phyloP scores from a whole-genome alignment of 345 rosid species.

The Citrus sp. region DNA sequence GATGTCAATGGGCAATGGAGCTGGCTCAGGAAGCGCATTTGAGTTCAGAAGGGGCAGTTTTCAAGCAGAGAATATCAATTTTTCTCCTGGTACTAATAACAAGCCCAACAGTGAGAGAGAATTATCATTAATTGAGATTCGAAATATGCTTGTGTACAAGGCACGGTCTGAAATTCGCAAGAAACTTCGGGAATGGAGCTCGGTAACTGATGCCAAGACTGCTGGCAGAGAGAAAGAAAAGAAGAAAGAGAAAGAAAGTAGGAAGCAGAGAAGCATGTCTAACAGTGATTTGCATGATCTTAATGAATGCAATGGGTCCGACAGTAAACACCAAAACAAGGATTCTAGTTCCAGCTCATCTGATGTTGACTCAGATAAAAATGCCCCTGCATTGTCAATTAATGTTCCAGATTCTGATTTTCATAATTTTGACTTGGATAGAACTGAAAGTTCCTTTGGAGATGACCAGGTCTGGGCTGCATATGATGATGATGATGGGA shows the following conservation, averaged over 20 bases:
- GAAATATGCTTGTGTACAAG: conserved; percentile 50
- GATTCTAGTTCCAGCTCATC: conserved; percentile 17
- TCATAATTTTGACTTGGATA: conserved; percentile 80
- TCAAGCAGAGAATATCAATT: conserved; percentile 27
- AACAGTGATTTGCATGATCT: conserved; percentile 20
- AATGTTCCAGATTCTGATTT: conserved; percentile 92
- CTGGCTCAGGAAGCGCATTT: conserved; percentile 24
- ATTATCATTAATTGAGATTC: conserved; percentile 40
- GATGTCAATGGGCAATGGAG: conserved; percentile 29
- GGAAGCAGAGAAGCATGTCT: conserved; percentile 24
- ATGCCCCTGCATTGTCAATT: conserved; percentile 34
- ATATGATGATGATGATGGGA: conserved; percentile 85
- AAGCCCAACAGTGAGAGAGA: conserved; percentile 38
- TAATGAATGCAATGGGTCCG: conserved; percentile 5
- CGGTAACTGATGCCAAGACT: conserved; percentile 21
- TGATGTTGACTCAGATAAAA: conserved; percentile 18
- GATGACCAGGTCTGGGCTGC: conserved; percentile 97
- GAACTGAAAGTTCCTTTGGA: conserved; percentile 64
- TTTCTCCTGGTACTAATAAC: conserved; percentile 28
- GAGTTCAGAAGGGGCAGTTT: conserved; percentile 30
- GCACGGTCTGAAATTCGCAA: conserved; percentile 37
- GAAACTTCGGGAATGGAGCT: conserved; percentile 43
- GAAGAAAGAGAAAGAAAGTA: conserved; percentile 29
- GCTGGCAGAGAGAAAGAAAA: conserved; percentile 21
- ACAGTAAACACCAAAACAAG: conserved; percentile 14